Evolutionary conservation across 495 filamentous ascomycete species (phyloP), one percentile per base, ranked within the genome.

Genomic region (Glutinoglossum americanum): DNA sequence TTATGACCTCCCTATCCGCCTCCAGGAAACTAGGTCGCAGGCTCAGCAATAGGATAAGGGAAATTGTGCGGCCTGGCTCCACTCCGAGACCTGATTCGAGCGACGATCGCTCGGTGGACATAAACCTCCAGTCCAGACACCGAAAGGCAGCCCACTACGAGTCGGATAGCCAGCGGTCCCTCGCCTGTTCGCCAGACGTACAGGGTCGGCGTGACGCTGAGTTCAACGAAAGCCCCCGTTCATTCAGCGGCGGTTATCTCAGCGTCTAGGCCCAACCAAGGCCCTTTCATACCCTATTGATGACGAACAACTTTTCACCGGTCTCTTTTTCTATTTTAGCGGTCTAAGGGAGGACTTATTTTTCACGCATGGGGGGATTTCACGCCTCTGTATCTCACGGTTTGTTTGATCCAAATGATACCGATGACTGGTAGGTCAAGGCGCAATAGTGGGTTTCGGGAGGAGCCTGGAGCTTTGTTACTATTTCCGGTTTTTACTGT

Each of bases 1-100:
- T 80, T 13, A 79, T 78, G 21, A 87, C 85, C 2, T 76, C 74
- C 4, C 71, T 69, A 64, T 67, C 17, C 21, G 33, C 51, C 26
- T 56, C 41, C 51, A 8, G 41, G 10, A 49, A 58, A 0, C 49
- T 53, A 1, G 28, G 49, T 23, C 19, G 6, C 10, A 5, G n/a
- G 4, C 3, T 7, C 3, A 23, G 19, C 4, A 6, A 21, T 45
- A 6, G n/a, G 17, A 21, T 45, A 21, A 21, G 17, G 19, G 10
- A 7, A 5, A 3, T 21, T 11, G 21, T 45, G n/a, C 17, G 17
- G n/a, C 41, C 2, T 23, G 19, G 41, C 3, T 13, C 41, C 4
- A 1, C 41, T 45, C 41, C 41, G 3, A 45, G 41, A 21, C 41
- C 37, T 1, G 37, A 41, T 41, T 41, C 37, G 10, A 11, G 37